phyloP scores from a whole-genome alignment of 2,329 filamentous ascomycete genomes.

The Colletotrichum sp. region DNA sequence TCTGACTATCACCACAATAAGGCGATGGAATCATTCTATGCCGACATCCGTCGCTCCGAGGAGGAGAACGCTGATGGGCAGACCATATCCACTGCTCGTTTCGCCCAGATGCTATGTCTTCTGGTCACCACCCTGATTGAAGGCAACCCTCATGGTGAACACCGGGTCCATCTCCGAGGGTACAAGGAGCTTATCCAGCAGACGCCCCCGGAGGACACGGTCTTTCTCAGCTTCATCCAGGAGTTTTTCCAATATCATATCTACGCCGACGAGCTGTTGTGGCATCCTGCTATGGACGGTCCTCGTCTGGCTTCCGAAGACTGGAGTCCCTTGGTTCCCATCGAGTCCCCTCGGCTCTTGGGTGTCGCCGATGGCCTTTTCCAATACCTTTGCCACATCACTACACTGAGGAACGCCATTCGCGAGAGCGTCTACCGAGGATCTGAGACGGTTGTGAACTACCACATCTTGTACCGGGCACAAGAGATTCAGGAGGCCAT shows the following conservation, averaged over 20 bases:
- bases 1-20: conserved; percentile 61
- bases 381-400: conserved; percentile 78
- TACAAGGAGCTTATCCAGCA: conserved; percentile 75
- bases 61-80: conserved; percentile 49
- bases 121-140: conserved; percentile 63
- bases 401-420: conserved; percentile 76
- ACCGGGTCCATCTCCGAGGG: conserved; percentile 79
- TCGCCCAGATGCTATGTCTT: conserved; percentile 68
- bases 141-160: conserved; percentile 67
- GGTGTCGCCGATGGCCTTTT: conserved; percentile 86
- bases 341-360: conserved; percentile 65
- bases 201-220: conserved; percentile 65
- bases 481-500: conserved; percentile 79
- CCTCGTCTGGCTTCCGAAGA: conserved; percentile 46
- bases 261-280: conserved; percentile 66
- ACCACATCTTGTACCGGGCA: conserved; percentile 73
- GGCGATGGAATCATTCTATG: conserved; percentile 57
- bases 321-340: conserved; percentile 45
- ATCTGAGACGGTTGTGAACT: conserved; percentile 74
- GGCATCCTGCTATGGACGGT: conserved; percentile 44
- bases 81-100: conserved; percentile 58
- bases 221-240: conserved; percentile 68
- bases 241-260: conserved; percentile 89
- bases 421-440: conserved; percentile 68
- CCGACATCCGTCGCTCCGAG: conserved; percentile 46